A percentile compares a stretch with the other conserved stretches of the same genome.
phyloP scores from a whole-genome alignment of 768 basidiomycete genomes.

The Tubosaeta sp. region DNA sequence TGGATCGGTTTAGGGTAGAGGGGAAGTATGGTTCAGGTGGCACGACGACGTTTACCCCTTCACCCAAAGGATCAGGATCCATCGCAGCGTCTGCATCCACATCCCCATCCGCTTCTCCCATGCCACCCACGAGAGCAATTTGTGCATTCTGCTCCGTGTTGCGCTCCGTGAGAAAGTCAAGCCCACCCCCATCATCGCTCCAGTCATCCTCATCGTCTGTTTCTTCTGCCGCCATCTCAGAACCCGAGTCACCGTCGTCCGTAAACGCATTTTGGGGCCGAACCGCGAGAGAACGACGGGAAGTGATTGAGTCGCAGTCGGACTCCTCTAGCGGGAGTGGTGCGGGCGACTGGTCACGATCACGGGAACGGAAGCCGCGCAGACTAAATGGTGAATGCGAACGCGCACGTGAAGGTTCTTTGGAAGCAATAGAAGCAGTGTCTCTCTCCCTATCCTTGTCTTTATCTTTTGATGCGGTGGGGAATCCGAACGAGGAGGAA shows the following conservation, averaged over 20 bases:
- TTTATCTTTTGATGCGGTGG: slow-evolving; percentile 30
- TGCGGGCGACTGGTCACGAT: slow-evolving; percentile 52
- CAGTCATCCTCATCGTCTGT: slow-evolving; percentile 58
- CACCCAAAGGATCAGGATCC: slow-evolving; percentile 82
- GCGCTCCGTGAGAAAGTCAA: slow-evolving; percentile 78
- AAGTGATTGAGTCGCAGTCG: slow-evolving; percentile 40
- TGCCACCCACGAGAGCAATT: slow-evolving; percentile 30
- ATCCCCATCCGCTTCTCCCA: slow-evolving; percentile 36
- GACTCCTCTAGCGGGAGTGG: slow-evolving; percentile 56
- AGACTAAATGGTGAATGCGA: slow-evolving; percentile 80
- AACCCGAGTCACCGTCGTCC: slow-evolving; percentile 59
- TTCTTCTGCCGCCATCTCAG: slow-evolving; percentile 48
- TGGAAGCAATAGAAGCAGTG: slow-evolving; percentile 40
- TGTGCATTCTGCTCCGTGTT: slow-evolving; percentile 86
- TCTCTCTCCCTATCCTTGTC: slow-evolving; percentile 31
- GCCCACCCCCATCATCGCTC: slow-evolving; percentile 51
- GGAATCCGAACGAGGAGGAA: slow-evolving; percentile 46
- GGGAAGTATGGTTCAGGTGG: slow-evolving; percentile 83
- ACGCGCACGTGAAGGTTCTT: slow-evolving; percentile 57
- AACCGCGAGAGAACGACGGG: slow-evolving; percentile 36
- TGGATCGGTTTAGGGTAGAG: slow-evolving; percentile 57
- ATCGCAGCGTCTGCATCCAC: slow-evolving; percentile 49
- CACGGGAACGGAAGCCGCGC: slow-evolving; percentile 57
- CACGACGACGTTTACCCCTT: slow-evolving; percentile 86
- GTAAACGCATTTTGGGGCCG: slow-evolving; percentile 61